Evolutionary conservation across 208 protist species (phyloP).

Genomic region (Acanthamoeba comandoni): DNA sequence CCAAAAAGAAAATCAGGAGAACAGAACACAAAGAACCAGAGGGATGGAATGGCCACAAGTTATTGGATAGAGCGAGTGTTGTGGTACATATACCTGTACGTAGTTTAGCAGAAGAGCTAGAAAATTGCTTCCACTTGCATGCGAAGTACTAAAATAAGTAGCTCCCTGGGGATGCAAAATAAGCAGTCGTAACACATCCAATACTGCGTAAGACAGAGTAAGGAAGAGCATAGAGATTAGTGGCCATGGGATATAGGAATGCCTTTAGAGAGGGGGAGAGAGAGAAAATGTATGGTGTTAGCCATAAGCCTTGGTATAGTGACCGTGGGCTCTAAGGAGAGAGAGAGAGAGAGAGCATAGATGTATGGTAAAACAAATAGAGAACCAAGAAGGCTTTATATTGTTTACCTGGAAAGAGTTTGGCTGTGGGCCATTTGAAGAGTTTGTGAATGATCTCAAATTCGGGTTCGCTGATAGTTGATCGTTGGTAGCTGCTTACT

Average conservation of each 20-base stretch:
- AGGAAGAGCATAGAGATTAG: slow-evolving; percentile 10
- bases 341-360: background rate
- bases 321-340: background rate
- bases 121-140: background rate
- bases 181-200: slow-evolving; percentile 33
- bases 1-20: background rate
- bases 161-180: slow-evolving; percentile 11
- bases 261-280: too few relatives aligned
- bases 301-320: background rate
- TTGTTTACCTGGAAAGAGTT: slow-evolving; percentile 19
- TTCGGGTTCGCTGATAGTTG: background rate
- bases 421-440: slow-evolving; percentile 37
- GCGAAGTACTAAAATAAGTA: background rate
- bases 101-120: background rate
- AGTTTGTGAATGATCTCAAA: slow-evolving; percentile 8
- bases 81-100: background rate
- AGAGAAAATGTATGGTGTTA: too few relatives aligned
- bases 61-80: background rate
- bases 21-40: background rate
- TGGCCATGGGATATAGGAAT: too few relatives aligned
- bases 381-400: background rate
- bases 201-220: background rate
- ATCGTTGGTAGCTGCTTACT: background rate
- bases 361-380: background rate
- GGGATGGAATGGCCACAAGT: background rate